These are phyloP conservation scores for Sphaerulina vaccinii DNA, from an alignment of 2,329 filamentous ascomycete genomes.

Conservation along the genomic window DNA sequence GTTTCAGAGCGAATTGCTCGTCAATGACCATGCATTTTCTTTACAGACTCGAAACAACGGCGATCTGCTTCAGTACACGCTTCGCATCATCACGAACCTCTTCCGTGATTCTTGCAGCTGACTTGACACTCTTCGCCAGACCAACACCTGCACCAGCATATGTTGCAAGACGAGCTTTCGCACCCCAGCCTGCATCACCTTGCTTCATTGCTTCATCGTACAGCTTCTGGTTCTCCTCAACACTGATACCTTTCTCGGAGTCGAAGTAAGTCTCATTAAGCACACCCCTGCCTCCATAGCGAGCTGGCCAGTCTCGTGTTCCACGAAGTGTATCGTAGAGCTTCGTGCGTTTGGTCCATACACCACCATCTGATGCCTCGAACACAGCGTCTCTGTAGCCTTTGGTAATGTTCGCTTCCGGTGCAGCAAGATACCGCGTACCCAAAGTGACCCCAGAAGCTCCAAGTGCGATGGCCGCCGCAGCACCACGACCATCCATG, in stretches of 20 bases:
- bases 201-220: conserved; percentile 51
- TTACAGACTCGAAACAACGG: neutral
- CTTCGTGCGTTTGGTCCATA: conserved; percentile 51
- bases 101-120: conserved; percentile 54
- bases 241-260: conserved; percentile 40
- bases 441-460: conserved; percentile 58
- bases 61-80: conserved; percentile 33
- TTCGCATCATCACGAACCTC: conserved; percentile 45
- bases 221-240: conserved; percentile 46
- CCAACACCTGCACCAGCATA: conserved; percentile 65
- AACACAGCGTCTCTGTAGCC: conserved; percentile 52
- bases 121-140: conserved; percentile 52
- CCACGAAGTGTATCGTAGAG: conserved; percentile 56
- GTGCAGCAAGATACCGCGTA: conserved; percentile 60
- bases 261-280: conserved; percentile 55
- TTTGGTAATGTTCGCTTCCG: conserved; percentile 47
- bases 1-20: too few species aligned
- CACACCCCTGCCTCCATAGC: conserved; percentile 59
- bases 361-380: conserved; percentile 50
- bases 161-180: conserved; percentile 56
- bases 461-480: conserved; percentile 57
- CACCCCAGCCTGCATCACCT: conserved; percentile 55
- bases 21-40: too few species aligned
- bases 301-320: conserved; percentile 57
- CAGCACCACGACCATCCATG: conserved; percentile 55